Conservation (phyloP, 73 alveolate species). For the Durusdinium trenchii region DNA sequence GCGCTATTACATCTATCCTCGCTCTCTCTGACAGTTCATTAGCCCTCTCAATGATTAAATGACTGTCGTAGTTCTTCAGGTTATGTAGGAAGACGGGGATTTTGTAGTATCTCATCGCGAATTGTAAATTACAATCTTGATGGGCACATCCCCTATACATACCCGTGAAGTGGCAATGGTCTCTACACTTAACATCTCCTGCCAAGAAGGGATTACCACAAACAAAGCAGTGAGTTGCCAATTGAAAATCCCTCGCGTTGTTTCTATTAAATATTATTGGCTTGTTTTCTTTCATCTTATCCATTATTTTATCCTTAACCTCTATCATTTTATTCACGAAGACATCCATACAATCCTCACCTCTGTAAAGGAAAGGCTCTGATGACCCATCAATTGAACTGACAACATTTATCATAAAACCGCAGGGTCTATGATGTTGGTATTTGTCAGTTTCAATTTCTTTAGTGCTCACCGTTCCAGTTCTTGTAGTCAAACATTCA, state of each 20-base stretch:
- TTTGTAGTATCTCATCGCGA: neutral
- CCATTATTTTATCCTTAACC: neutral
- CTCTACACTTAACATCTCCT: neutral
- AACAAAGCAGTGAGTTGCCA: neutral
- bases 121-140: conserved; percentile 2
- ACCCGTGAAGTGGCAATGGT: conserved; percentile 29
- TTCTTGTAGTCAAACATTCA: conserved; percentile 23
- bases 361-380: neutral
- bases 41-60: neutral
- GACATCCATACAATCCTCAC: conserved; percentile 28
- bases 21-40: neutral
- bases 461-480: neutral
- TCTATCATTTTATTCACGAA: neutral
- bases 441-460: conserved; percentile 15
- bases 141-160: conserved; percentile 26
- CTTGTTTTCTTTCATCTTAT: neutral
- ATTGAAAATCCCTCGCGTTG: neutral
- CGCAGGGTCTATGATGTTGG: conserved; percentile 36
- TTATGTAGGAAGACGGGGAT: conserved; percentile 25
- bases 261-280: neutral
- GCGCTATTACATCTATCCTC: conserved; percentile 16
- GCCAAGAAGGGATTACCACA: neutral
- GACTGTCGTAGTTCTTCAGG: conserved; percentile 2
- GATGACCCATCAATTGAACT: neutral
- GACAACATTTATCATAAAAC: conserved; percentile 29